Evolutionary conservation across 2,329 filamentous ascomycete species (phyloP).

Genomic region (Pseudogymnoascus sp.): DNA sequence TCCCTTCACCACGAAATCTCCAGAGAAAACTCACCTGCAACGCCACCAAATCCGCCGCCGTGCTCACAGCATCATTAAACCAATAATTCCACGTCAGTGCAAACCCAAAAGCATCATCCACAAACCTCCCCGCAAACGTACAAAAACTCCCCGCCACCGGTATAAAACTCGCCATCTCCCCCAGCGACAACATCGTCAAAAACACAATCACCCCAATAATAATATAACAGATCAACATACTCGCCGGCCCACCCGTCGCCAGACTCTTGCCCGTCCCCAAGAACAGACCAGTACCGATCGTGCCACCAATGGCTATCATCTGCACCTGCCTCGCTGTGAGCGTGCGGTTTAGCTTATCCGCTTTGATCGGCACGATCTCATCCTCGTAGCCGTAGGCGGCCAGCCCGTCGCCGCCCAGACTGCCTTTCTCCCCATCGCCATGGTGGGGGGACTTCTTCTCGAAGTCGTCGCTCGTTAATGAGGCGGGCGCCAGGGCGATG

Average conservation of each 20-base stretch:
- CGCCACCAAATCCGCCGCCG: constrained; percentile 51
- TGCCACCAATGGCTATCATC: constrained; percentile 56
- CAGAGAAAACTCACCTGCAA: constrained; percentile 32
- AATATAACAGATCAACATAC: constrained; percentile 47
- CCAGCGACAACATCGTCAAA: constrained; percentile 48
- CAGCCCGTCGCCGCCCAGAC: neutral
- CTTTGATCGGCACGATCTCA: constrained; percentile 11
- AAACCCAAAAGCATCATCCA: constrained; percentile 46
- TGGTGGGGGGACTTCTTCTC: neutral
- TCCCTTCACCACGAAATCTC: neutral
- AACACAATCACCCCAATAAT: constrained; percentile 50
- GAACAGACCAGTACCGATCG: constrained; percentile 53
- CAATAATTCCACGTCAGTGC: constrained; percentile 52
- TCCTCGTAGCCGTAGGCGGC: neutral
- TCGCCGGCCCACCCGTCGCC: constrained; percentile 50
- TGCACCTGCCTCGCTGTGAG: constrained; percentile 55
- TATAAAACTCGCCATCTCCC: constrained; percentile 52
- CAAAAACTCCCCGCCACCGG: constrained; percentile 47
- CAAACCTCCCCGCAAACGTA: constrained; percentile 45
- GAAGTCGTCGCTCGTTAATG: neutral
- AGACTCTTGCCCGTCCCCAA: constrained; percentile 53
- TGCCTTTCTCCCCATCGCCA: neutral
- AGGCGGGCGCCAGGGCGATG: neutral
- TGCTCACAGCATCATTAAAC: constrained; percentile 56
- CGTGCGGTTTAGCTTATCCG: constrained; percentile 43